These are phyloP conservation scores for Conticribra weissflogii DNA, from an alignment of 108 stramenopile species.

Conservation along the genomic window DNA sequence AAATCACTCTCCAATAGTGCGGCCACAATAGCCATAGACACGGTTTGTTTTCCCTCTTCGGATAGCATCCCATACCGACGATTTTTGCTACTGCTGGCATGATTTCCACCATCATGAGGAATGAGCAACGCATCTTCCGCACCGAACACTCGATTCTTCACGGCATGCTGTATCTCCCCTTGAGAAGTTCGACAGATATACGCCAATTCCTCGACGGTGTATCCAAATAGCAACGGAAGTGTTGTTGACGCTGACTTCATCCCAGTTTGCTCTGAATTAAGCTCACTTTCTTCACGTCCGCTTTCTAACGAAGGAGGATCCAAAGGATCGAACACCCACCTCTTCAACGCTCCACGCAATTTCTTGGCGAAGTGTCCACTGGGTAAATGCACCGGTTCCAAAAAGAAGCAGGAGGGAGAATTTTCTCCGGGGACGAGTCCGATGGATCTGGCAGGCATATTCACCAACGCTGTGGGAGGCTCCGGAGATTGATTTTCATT, in stretches of 20 bases:
- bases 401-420: conserved; percentile 43
- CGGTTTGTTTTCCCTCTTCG: conserved; percentile 45
- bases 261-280: not conserved
- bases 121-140: conserved; percentile 46
- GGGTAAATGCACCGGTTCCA: conserved; percentile 20
- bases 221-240: conserved; percentile 11
- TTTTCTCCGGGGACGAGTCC: conserved; percentile 39
- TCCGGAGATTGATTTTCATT: not conserved
- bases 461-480: not conserved
- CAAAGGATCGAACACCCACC: conserved; percentile 43
- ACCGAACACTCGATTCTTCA: conserved; percentile 27
- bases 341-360: conserved; percentile 17
- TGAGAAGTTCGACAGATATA: conserved; percentile 38
- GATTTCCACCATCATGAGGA: conserved; percentile 5
- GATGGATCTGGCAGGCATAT: conserved; percentile 44
- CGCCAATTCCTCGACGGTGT: conserved; percentile 33
- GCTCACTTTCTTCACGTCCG: not conserved
- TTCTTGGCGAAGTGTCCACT: conserved; percentile 31
- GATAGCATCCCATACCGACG: conserved; percentile 41
- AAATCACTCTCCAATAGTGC: conserved; percentile 46
- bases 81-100: not conserved
- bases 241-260: not conserved
- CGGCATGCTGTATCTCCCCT: conserved; percentile 30
- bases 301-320: conserved; percentile 18
- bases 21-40: conserved; percentile 43